Evolutionary conservation across 495 filamentous ascomycete genomes (phyloP), one percentile per base, ranked within the genome.

Genomic region (Lasiosphaeria hispida): DNA sequence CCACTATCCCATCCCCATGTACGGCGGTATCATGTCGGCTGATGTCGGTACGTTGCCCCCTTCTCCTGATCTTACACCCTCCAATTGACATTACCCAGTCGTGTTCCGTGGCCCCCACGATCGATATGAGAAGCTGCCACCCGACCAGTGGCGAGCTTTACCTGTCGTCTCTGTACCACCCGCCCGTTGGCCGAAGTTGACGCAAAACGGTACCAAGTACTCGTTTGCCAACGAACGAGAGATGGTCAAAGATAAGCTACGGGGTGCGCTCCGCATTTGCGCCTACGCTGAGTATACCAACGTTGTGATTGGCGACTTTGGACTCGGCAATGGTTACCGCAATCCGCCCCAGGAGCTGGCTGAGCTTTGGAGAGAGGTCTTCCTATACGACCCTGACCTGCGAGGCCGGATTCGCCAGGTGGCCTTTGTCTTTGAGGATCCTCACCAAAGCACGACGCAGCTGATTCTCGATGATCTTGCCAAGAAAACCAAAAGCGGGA

Each of bases 111-210:
- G 72, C 6, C 73, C 75, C 37, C 75, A 79, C 55, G 73, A 77
- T 60, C 67, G 65, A 48, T 80, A 82, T 59, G 73, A 72, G 33
- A 73, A 72, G 55, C 72, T 77, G 37, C 69, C 71, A 34, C 66
- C 68, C 19, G 70, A 77, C 17, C 66, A 78, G 42, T 82, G 74
- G 76, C 70, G 72, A 49, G 55, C 75, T 54, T 43, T 91, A 7
- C 85, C 86, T 3, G 82, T 91, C n/a, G 79, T 90, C 44, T 89
- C 86, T 10, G 84, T 90, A 10, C 78, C 85, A 10, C 85, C 88
- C 10, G 83, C 86, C 2, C 80, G 84, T 41, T 80, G 87, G 62
- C 88, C 88, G 8, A 90, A 89, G 67, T 73, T 89, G 11, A 83
- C 85, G 53, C 80, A 83, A 42, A 72, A 77, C 39, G 85, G 84